These are phyloP conservation scores for Jamesozyma gamospora DNA, from an alignment of 805 yeast species.

Conservation along the genomic window DNA sequence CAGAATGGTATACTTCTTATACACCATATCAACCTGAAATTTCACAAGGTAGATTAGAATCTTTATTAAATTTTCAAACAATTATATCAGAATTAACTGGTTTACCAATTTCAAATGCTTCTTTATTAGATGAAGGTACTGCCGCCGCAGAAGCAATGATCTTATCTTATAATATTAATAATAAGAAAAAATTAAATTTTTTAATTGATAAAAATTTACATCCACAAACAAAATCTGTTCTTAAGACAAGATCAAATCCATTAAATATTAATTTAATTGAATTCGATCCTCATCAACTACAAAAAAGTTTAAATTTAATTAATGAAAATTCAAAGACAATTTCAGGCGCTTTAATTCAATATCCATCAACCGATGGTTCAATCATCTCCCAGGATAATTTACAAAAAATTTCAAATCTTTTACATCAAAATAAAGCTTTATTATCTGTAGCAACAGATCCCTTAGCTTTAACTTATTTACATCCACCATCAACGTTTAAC, in stretches of 20 bases:
- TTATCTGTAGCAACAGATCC: slow-evolving; percentile 86
- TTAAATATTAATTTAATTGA: slow-evolving; percentile 54
- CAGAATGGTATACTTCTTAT: slow-evolving; percentile 98
- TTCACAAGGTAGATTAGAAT: slow-evolving; percentile 90
- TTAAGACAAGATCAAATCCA: slow-evolving; percentile 69
- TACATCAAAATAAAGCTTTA: slow-evolving; percentile 66
- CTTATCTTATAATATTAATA: slow-evolving; percentile 55
- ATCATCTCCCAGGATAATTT: slow-evolving; percentile 42
- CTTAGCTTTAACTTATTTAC: slow-evolving; percentile 74
- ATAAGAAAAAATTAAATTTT: slow-evolving; percentile 58
- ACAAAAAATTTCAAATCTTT: slow-evolving; percentile 45
- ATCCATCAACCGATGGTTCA: slow-evolving; percentile 81
- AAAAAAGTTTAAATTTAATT: not conserved
- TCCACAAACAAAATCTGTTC: slow-evolving; percentile 76
- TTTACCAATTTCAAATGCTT: slow-evolving; percentile 88
- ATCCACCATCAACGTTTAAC: slow-evolving; percentile 75
- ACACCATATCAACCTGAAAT: slow-evolving; percentile 99
- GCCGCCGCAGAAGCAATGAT: slow-evolving; percentile 98
- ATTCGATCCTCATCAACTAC: slow-evolving; percentile 38
- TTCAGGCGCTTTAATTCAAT: slow-evolving; percentile 82
- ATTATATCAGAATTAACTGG: slow-evolving; percentile 85
- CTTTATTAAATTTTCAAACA: slow-evolving; percentile 88
- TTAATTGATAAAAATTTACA: slow-evolving; percentile 71
- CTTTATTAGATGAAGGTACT: slow-evolving; percentile 89
- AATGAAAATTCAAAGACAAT: not conserved